Evolutionary conservation across 2,329 filamentous ascomycete genomes (phyloP), one percentile per base, ranked within the genome.

Genomic region (Saccharata proteae): DNA sequence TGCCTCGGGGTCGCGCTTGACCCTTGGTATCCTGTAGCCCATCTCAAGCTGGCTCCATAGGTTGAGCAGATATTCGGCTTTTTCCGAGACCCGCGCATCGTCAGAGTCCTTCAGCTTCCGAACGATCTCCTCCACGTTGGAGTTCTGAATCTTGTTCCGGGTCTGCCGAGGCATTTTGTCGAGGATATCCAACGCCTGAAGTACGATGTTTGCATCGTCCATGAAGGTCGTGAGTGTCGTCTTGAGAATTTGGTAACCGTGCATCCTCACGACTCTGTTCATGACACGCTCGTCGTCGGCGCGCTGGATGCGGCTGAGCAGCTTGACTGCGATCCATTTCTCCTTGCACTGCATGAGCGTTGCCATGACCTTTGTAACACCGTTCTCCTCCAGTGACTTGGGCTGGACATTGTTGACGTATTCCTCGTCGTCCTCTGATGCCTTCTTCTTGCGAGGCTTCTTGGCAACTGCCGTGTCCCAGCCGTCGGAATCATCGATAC

Each of bases 241-340:
- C 54, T 90, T 93, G 40, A 98, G 65, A 42, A 94, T 93, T 49
- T 88, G 80, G 54, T 98, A 98, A 31, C 88, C 90, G 62, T 96
- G 90, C 79, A 96, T 92, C 47, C 83, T 82, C 49, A 94, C 81
- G 22, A 96, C 85, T 31, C 80, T 76, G 55, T 90, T 82, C 38
- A 82, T 75, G 34, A 94, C 83, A 40, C 76, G 76, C 48, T 93
- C 84, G 44, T 94, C 85, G 29, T 88, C 73, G 50, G 80, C 86
- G 23, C 73, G 71, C 56, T 93, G 83, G 39, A 98, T 85, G 31
- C 90, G 86, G 43, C 77, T 72, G 37, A 98, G 71, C 35, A 98
- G 65, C 59, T 96, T 96, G 58, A 94, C 85, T 3, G 83, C 85
- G 55, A 98, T 94, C 90, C 90, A 98, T 58, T 94, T 94, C 66